Percentiles rank a stretch among this genome's conserved stretches.
Conservation (phyloP, 75 land plant species). For the Adiantum capillusveneris region DNA sequence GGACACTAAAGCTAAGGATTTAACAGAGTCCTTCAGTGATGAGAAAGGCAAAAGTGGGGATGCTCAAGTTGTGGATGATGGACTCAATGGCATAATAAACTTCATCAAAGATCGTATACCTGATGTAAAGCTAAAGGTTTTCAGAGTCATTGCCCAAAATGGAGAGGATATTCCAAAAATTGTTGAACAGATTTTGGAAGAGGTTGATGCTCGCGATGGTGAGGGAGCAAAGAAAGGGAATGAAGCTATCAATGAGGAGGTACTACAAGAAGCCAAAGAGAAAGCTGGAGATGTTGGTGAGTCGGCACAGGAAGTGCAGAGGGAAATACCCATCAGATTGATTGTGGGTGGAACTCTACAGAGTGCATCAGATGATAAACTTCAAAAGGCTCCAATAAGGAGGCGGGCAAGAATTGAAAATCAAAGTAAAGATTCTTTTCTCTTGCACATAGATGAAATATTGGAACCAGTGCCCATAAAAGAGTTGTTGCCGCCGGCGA, state of each 20-base stretch:
- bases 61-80: slow-evolving; percentile 45
- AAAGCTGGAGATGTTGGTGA: slow-evolving; percentile 12
- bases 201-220: slow-evolving; percentile 15
- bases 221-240: slow-evolving; percentile 29
- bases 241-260: slow-evolving; percentile 20
- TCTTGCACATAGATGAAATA: slow-evolving; percentile 55
- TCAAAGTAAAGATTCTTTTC: slow-evolving; percentile 50
- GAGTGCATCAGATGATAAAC: slow-evolving; percentile 45
- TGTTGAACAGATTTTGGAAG: slow-evolving; percentile 21
- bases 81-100: slow-evolving; percentile 54
- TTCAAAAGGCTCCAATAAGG: slow-evolving; percentile 46
- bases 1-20: slow-evolving; percentile 18
- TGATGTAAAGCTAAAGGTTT: slow-evolving; percentile 61
- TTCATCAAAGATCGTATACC: slow-evolving; percentile 80
- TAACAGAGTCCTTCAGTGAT: slow-evolving; percentile 33
- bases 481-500: slow-evolving; percentile 12
- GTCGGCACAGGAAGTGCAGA: slow-evolving; percentile 3
- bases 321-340: slow-evolving; percentile 36
- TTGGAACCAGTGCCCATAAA: slow-evolving; percentile 9
- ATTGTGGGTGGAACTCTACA: slow-evolving; percentile 70
- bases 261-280: slow-evolving; percentile 20
- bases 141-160: slow-evolving; percentile 49
- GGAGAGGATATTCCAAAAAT: slow-evolving; percentile 40
- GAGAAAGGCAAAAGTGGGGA: slow-evolving; percentile 43
- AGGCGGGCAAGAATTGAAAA: slow-evolving; percentile 62